phyloP scores from a whole-genome alignment of 768 basidiomycete genomes.

The Lactarius evosmus region DNA sequence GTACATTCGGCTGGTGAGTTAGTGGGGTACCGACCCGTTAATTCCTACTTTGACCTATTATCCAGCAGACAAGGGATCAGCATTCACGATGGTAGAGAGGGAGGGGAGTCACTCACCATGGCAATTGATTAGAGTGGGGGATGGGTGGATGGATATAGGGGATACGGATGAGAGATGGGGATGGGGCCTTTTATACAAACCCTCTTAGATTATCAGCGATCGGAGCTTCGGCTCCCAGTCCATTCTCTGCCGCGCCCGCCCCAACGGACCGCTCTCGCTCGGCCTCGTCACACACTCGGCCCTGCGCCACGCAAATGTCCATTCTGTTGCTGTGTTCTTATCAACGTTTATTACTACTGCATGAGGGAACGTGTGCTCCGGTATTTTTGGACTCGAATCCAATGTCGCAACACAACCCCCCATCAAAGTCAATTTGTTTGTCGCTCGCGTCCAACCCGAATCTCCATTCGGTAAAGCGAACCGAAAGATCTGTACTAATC shows the following conservation, averaged over 20 bases:
- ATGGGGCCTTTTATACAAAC: constrained; percentile 14
- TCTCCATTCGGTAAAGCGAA: not conserved
- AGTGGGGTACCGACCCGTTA: constrained; percentile 74
- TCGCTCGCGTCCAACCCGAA: constrained; percentile 6
- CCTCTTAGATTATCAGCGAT: constrained; percentile 13
- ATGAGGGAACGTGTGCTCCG: too few relatives aligned
- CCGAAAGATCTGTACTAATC: constrained; percentile 2
- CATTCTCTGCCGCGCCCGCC: not conserved
- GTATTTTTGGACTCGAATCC: too few relatives aligned
- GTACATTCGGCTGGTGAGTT: constrained; percentile 3
- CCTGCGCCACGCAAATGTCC: constrained; percentile 8
- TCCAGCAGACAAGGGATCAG: not conserved
- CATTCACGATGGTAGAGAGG: not conserved
- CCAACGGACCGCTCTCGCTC: constrained; percentile 10
- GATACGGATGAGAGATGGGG: constrained; percentile 10
- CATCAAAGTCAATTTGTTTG: too few relatives aligned
- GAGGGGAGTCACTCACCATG: constrained; percentile 3
- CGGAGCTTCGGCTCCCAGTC: constrained; percentile 19
- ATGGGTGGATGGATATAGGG: constrained; percentile 1
- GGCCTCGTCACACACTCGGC: constrained; percentile 2
- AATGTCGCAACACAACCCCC: too few relatives aligned
- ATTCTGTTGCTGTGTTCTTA: not conserved
- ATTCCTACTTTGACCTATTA: constrained; percentile 83
- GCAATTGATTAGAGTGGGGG: not conserved
- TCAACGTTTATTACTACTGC: too few relatives aligned